These are phyloP conservation scores for Aspergillus flavus DNA, from an alignment of 2,329 filamentous ascomycete genomes.

Conservation along the genomic window DNA sequence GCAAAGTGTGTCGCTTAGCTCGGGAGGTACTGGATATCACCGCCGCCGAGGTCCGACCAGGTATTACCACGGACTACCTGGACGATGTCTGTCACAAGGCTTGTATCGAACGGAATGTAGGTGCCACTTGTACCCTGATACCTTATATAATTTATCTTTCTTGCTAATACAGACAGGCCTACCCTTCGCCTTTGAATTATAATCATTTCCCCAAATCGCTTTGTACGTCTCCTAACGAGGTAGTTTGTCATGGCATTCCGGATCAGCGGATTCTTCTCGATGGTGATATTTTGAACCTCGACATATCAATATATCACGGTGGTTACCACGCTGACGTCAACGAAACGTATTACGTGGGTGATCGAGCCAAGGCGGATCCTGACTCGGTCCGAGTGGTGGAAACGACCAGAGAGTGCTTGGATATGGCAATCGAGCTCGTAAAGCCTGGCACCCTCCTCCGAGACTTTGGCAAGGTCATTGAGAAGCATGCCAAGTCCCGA, in stretches of 20 bases:
- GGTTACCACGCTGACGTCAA: conserved; percentile 93
- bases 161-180: conserved; percentile 61
- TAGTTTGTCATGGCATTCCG: conserved; percentile 95
- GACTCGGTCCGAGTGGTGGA: conserved; percentile 85
- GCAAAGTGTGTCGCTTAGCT: conserved; percentile 79
- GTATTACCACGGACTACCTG: conserved; percentile 87
- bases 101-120: conserved; percentile 76
- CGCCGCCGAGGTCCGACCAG: conserved; percentile 75
- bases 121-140: conserved; percentile 31
- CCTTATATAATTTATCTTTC: background rate
- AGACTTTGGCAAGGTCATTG: conserved; percentile 86
- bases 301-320: conserved; percentile 85
- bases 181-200: conserved; percentile 89
- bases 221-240: conserved; percentile 89
- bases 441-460: conserved; percentile 86
- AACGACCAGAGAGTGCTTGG: conserved; percentile 77
- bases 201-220: conserved; percentile 92
- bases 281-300: conserved; percentile 91
- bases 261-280: conserved; percentile 80
- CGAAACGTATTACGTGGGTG: conserved; percentile 93
- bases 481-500: conserved; percentile 79
- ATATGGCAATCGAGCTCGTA: conserved; percentile 80
- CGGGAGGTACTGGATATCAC: conserved; percentile 88
- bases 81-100: conserved; percentile 90
- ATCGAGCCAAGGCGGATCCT: conserved; percentile 74